Evolutionary conservation across 345 rosid genomes (phyloP), one percentile per base, ranked within the genome.

Genomic region (Corymbia maculata): DNA sequence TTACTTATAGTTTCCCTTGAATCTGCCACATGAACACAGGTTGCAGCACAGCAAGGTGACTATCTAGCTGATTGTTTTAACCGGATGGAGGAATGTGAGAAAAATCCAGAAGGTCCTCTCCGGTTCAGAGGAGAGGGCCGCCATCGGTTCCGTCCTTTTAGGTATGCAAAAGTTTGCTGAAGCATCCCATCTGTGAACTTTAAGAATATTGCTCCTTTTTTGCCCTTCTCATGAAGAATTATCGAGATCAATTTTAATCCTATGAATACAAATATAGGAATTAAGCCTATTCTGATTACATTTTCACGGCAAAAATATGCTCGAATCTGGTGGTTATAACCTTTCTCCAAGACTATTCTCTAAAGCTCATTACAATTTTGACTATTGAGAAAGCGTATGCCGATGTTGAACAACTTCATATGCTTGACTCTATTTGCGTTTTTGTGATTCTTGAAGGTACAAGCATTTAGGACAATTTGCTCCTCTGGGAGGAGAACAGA

Each of bases 401-500:
- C 42, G 22, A 42, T 75, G 82, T 42, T 10, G 49, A 75, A 75
- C 82, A 10, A 75, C 82, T 75, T 75, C 84, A 19, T 75, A 86
- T 47, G 5, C 75, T 86, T 8, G 52, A 15, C 30, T 44, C 9
- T 32, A 15, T 49, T 17, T 19, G 28, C 14, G 28, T 9, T 66
- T 36, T 55, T 82, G 13, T 47, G 49, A 21, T 53, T 87, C 80
- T n/a, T 68, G 13, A 89, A 98, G 99, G 95, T 97, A 98, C 88
- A 94, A 88, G 94, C 99, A 98, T 91, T 90, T 98, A 44, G 99
- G 99, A 89, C 97, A 94, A 88, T 98, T 98, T 92, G 99, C 99
- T 86, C 99, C 99, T 32, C 52, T 98, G 87, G 99, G 99, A 92
- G 99, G 99, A 59, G 99, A 98, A 89, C 96, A 98, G 92, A 95